These are phyloP conservation scores for Aphanomyces astaci DNA, from an alignment of 352 stramenopile genomes.

Conservation along the genomic window DNA sequence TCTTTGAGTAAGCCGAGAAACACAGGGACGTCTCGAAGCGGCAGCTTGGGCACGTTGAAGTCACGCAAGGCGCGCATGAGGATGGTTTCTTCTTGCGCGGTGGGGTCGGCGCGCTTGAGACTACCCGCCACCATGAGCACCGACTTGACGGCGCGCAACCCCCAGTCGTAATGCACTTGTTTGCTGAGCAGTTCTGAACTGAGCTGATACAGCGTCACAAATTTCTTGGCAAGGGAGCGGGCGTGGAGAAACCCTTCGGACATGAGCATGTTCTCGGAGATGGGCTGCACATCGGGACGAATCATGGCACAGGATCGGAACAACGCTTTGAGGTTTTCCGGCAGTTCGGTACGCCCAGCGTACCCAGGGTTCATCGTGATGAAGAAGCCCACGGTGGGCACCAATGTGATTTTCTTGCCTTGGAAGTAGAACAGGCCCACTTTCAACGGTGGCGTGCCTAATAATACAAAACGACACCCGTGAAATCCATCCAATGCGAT, in stretches of 20 bases:
- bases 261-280: conserved; percentile 95
- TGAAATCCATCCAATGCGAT: too few relatives aligned
- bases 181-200: conserved; percentile 79
- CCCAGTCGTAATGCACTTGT: conserved; percentile 93
- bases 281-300: conserved; percentile 83
- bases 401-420: conserved; percentile 72
- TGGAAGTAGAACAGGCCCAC: conserved; percentile 85
- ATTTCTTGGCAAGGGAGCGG: conserved; percentile 74
- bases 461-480: too few relatives aligned
- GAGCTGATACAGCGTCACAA: conserved; percentile 87
- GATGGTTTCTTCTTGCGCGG: conserved; percentile 84
- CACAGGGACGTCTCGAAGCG: conserved; percentile 87
- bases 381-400: conserved; percentile 86
- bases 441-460: conserved; percentile 29
- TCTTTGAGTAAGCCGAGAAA: conserved; percentile 92
- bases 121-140: conserved; percentile 92
- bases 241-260: conserved; percentile 88
- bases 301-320: conserved; percentile 92
- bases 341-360: conserved; percentile 83
- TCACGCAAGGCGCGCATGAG: conserved; percentile 94
- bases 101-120: conserved; percentile 83
- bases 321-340: conserved; percentile 89
- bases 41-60: conserved; percentile 94
- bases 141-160: conserved; percentile 92
- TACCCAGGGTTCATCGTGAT: conserved; percentile 95